Evolutionary conservation across 495 filamentous ascomycete species (phyloP).

Genomic region (Xylaria venustula): DNA sequence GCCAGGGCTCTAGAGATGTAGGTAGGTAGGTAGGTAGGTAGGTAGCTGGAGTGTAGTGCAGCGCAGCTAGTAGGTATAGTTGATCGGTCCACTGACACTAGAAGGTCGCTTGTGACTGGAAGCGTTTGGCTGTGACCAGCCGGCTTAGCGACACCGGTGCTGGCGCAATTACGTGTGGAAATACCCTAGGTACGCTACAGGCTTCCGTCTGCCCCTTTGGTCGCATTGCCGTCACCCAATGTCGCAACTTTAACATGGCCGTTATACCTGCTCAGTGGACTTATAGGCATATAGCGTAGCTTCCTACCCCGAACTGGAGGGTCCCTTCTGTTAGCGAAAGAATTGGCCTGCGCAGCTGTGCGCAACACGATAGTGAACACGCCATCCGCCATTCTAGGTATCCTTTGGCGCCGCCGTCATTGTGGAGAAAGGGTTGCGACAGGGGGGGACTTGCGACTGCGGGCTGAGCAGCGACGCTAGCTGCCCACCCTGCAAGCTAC

Average conservation of each 20-base stretch:
- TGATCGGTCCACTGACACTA: constrained; percentile 22
- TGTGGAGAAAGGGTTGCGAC: constrained; percentile 12
- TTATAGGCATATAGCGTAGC: background rate
- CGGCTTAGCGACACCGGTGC: background rate
- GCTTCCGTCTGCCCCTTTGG: background rate
- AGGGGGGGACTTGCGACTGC: constrained; percentile 6
- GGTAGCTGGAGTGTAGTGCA: background rate
- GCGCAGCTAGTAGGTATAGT: background rate
- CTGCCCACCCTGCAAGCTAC: background rate
- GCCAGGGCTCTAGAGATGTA: background rate
- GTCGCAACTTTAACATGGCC: background rate
- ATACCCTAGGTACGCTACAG: too few relatives aligned
- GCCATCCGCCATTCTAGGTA: too few relatives aligned
- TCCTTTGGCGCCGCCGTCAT: constrained; percentile 13
- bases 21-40: background rate
- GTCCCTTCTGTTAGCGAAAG: background rate
- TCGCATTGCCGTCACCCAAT: background rate
- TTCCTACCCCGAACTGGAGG: background rate
- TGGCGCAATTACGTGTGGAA: background rate
- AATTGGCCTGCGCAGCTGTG: background rate
- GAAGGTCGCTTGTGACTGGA: constrained; percentile 18
- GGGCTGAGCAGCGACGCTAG: background rate
- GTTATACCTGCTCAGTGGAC: too few relatives aligned
- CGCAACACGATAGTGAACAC: constrained; percentile 13
- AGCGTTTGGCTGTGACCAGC: constrained; percentile 9